phyloP scores from a whole-genome alignment of 768 basidiomycete species.

The Lepiota venenata region DNA sequence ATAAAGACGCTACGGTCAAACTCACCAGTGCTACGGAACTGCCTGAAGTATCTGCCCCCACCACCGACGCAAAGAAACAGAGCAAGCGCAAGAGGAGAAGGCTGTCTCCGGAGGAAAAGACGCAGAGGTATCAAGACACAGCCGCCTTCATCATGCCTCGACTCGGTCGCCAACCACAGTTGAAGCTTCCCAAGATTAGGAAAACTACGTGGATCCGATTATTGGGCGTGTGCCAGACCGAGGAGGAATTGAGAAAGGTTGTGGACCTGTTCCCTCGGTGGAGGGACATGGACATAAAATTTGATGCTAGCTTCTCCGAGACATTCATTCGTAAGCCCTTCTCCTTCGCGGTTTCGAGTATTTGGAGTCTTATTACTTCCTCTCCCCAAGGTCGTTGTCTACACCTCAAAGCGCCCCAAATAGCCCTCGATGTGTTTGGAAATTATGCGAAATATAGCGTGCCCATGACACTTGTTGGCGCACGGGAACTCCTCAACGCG shows the following conservation, averaged over 20 bases:
- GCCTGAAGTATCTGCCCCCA: constrained; percentile 9
- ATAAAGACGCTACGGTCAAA: background rate
- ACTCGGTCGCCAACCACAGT: constrained; percentile 34
- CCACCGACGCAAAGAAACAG: background rate
- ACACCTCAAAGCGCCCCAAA: constrained; percentile 48
- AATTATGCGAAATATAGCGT: constrained; percentile 62
- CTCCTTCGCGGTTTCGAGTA: background rate
- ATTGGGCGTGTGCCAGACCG: constrained; percentile 45
- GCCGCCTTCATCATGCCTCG: constrained; percentile 33
- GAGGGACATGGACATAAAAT: constrained; percentile 39
- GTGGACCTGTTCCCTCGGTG: constrained; percentile 46
- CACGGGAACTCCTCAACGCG: constrained; percentile 54
- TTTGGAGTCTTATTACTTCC: background rate
- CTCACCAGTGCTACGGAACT: background rate
- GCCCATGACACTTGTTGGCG: constrained; percentile 46
- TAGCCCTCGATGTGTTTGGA: constrained; percentile 60
- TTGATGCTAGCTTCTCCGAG: constrained; percentile 38
- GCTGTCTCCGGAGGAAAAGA: constrained; percentile 28
- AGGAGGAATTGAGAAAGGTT: constrained; percentile 46
- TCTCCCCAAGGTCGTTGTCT: constrained; percentile 52
- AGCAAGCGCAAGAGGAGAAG: constrained; percentile 13
- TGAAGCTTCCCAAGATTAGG: constrained; percentile 33
- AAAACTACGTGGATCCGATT: constrained; percentile 48
- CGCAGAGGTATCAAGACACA: constrained; percentile 30
- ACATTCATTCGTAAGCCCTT: constrained; percentile 51